Conservation (phyloP, 2,329 filamentous ascomycete species). For the Penicillium sp. region DNA sequence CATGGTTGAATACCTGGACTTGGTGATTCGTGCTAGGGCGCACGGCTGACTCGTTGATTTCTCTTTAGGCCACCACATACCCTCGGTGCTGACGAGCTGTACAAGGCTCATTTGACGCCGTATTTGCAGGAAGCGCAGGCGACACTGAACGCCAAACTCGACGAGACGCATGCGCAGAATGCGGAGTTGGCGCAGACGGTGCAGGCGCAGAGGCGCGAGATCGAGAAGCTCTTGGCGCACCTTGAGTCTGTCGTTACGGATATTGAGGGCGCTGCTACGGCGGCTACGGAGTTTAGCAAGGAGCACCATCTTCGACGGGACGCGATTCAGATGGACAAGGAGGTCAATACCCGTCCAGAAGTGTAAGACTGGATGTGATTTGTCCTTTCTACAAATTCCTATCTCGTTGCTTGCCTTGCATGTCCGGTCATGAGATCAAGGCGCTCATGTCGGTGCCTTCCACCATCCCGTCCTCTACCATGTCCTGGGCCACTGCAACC, state of each 20-base stretch:
- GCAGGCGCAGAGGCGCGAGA: conserved; percentile 57
- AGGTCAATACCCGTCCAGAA: conserved; percentile 36
- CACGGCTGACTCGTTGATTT: background rate
- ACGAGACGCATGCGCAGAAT: conserved; percentile 56
- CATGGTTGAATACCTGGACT: background rate
- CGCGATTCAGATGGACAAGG: conserved; percentile 47
- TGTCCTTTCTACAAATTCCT: background rate
- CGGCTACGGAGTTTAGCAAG: conserved; percentile 42
- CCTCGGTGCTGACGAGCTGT: conserved; percentile 58
- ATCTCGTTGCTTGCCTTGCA: background rate
- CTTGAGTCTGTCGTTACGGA: conserved; percentile 61
- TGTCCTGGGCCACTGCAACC: conserved; percentile 50
- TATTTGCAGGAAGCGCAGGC: conserved; percentile 55
- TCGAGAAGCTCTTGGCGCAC: conserved; percentile 56
- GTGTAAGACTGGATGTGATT: conserved; percentile 23
- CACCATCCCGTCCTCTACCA: conserved; percentile 57
- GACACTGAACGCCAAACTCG: conserved; percentile 54
- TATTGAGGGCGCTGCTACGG: conserved; percentile 54
- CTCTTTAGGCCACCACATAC: conserved; percentile 59
- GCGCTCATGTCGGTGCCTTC: conserved; percentile 36
- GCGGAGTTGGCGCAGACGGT: conserved; percentile 55
- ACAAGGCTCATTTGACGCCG: conserved; percentile 61
- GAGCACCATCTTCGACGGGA: conserved; percentile 45
- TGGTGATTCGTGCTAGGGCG: background rate
- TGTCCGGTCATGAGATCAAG: conserved; percentile 32